phyloP scores from a whole-genome alignment of 106 monocot species.

The Dendrobium officinale region DNA sequence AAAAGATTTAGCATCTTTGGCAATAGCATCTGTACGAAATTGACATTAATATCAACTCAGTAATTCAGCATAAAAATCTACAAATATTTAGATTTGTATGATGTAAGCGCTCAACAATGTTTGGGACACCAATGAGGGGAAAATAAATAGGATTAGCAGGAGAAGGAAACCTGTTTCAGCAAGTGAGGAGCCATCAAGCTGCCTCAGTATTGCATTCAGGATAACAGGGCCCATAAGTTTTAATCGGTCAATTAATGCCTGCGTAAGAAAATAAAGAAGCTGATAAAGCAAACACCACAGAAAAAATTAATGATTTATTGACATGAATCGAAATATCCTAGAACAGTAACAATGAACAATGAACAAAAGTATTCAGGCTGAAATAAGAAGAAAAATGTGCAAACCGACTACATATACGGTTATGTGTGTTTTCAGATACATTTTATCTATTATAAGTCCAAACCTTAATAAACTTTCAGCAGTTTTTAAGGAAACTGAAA shows the following conservation, averaged over 20 bases:
- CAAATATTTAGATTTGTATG: not conserved
- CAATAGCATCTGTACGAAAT: not conserved
- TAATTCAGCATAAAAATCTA: not conserved
- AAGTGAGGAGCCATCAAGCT: slow-evolving; percentile 58
- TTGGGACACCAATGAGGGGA: not conserved
- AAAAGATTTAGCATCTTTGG: slow-evolving; percentile 63
- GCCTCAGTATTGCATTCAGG: slow-evolving; percentile 70
- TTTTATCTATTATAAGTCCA: not conserved
- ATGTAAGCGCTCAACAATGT: not conserved
- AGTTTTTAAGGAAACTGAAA: not conserved
- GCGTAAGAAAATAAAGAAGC: slow-evolving; percentile 9
- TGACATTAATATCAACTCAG: not conserved
- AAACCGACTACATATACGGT: not conserved
- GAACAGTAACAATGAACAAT: not conserved
- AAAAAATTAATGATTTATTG: not conserved
- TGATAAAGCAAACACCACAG: not conserved
- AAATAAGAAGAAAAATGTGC: not conserved
- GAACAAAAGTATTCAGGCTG: not conserved
- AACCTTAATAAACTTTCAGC: not conserved
- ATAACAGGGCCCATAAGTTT: slow-evolving; percentile 95
- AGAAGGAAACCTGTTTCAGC: slow-evolving; percentile 47
- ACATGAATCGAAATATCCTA: not conserved
- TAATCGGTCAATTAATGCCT: slow-evolving; percentile 76
- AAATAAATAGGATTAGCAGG: slow-evolving; percentile 4
- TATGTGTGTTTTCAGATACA: not conserved